phyloP scores from a whole-genome alignment of 805 yeast species.

The Tetrapisispora fleetii region DNA sequence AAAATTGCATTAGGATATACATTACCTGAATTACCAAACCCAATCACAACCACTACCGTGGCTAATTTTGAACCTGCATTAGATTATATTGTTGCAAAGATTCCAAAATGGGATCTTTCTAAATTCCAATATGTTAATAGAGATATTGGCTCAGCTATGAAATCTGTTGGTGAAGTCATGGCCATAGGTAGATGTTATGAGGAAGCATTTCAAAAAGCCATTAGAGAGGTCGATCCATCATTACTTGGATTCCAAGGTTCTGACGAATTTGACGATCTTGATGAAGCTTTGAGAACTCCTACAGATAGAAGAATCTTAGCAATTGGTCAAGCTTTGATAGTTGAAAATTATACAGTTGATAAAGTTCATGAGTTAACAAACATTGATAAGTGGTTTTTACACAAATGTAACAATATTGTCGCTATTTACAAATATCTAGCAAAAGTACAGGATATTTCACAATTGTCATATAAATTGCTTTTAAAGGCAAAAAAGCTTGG shows the following conservation, averaged over 20 bases:
- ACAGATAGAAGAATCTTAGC: slow-evolving; percentile 97
- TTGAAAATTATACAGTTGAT: slow-evolving; percentile 86
- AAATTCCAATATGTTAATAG: slow-evolving; percentile 94
- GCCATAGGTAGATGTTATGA: slow-evolving; percentile 97
- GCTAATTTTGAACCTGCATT: slow-evolving; percentile 96
- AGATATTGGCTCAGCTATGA: slow-evolving; percentile 92
- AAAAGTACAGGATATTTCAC: slow-evolving; percentile 45
- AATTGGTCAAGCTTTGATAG: slow-evolving; percentile 91
- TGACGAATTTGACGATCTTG: slow-evolving; percentile 60
- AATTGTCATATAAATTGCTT: slow-evolving; percentile 60
- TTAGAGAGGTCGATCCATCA: slow-evolving; percentile 91
- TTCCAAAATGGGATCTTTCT: slow-evolving; percentile 96
- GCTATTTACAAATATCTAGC: slow-evolving; percentile 77
- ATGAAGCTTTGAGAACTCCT: slow-evolving; percentile 69
- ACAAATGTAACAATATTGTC: slow-evolving; percentile 89
- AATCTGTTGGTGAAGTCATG: slow-evolving; percentile 99
- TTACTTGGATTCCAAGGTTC: slow-evolving; percentile 87
- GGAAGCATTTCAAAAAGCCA: slow-evolving; percentile 95
- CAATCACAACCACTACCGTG: slow-evolving; percentile 90
- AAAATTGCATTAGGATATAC: slow-evolving; percentile 93
- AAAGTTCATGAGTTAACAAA: slow-evolving; percentile 83
- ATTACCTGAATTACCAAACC: slow-evolving; percentile 89
- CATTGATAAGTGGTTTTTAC: slow-evolving; percentile 92
- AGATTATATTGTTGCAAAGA: slow-evolving; percentile 93
- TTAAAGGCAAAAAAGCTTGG: slow-evolving; percentile 84